phyloP scores from a whole-genome alignment of 192 early-diverging fungal genomes.

The Entomortierella beljakovae region DNA sequence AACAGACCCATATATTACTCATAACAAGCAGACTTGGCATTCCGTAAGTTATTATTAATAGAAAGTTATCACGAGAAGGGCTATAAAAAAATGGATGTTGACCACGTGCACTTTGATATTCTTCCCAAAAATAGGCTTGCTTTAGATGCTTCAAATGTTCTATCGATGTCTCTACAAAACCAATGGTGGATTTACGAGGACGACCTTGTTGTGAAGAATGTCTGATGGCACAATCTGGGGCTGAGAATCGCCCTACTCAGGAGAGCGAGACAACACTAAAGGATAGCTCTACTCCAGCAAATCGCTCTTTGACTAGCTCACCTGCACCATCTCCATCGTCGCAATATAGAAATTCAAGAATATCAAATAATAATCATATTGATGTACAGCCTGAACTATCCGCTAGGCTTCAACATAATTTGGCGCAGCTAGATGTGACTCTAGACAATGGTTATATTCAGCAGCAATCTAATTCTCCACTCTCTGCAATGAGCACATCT shows the following conservation, averaged over 20 bases:
- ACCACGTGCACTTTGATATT: conserved; percentile 9
- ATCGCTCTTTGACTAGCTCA: conserved; percentile 23
- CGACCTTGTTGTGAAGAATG: conserved; percentile 63
- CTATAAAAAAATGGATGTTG: background rate
- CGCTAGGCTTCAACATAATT: conserved; percentile 8
- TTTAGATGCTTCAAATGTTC: conserved; percentile 58
- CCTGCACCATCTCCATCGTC: conserved; percentile 11
- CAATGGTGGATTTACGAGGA: conserved; percentile 59
- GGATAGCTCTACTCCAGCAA: conserved; percentile 7
- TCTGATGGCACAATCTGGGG: conserved; percentile 52
- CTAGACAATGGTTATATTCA: background rate
- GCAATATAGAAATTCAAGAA: background rate
- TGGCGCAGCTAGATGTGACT: conserved; percentile 12
- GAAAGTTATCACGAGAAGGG: too few species aligned
- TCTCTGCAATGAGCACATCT: conserved; percentile 30
- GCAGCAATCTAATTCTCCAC: conserved; percentile 12
- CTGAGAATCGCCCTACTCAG: conserved; percentile 6
- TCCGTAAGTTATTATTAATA: conserved; percentile 18
- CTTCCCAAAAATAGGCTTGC: conserved; percentile 33
- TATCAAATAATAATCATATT: background rate
- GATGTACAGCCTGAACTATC: conserved; percentile 6
- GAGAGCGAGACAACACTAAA: conserved; percentile 9
- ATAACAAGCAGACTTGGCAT: conserved; percentile 46
- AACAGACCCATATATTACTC: conserved; percentile 43
- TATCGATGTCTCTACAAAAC: conserved; percentile 35